Evolutionary conservation across 192 early-diverging fungal genomes (phyloP), one percentile per base, ranked within the genome.

Genomic region (Ambispora gerdemannii): DNA sequence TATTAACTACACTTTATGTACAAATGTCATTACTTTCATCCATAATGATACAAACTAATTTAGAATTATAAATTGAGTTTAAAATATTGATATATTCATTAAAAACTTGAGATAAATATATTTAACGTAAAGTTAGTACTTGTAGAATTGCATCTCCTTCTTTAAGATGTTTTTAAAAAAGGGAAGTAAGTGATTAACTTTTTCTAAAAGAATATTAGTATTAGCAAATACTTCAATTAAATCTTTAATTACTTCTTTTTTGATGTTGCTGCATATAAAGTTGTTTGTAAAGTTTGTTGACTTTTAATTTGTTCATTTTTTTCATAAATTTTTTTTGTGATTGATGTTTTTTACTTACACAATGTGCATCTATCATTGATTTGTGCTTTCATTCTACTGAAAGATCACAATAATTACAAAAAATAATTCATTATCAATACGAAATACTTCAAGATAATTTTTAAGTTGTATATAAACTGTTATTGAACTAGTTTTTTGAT

Each of bases 111-210:
- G 58, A 13, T 34, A 60, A 60, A 34, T 60, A 60, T 10, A 60
- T 32, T 60, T 60, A n/a, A 4, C 30, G 3, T 55, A 55, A 7
- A 27, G 52, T 55, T 27, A 24, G n/a, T 8, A 7, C 52, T 55
- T 55, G 52, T 10, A 27, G 52, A 20, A 55, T 55, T 20, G 52
- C n/a, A 22, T 7, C n/a, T 19, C n/a, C 52, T 55, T 55, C 52
- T 55, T 55, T 55, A 55, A 55, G 52, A n/a, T 55, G 7, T 55
- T 55, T 55, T n/a, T 55, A 55, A 55, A 55, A 55, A 55, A 55
- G 1, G 52, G n/a, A 55, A 55, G 52, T 55, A 55, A 24, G n/a
- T n/a, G 8, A 55, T 55, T 55, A 19, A 55, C 22, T 55, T 55
- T 55, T 55, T 55, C 52, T 59, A 55, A 55, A 27, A 27, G 52